Evolutionary conservation across 148 eudicot species (phyloP), one percentile per base, ranked within the genome.

Genomic region (Fallopia convolvulus): DNA sequence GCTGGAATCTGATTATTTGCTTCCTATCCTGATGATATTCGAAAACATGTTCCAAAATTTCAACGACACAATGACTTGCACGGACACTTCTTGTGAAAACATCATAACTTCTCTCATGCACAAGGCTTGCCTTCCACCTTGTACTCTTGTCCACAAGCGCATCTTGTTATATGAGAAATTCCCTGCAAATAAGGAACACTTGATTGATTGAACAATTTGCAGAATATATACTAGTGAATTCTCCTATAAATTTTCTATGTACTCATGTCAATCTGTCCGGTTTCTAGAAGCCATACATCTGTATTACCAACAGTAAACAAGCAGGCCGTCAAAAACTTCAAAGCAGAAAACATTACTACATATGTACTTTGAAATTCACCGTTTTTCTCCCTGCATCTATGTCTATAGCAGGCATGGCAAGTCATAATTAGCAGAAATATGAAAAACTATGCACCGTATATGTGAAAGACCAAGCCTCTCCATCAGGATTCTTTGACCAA

Each of bases 111-210:
- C 70, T 63, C 70, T 63, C 36, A 68, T 36, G 72, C 44, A 32
- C 44, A 63, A 68, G 72, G 72, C 23, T 17, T 68, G 20, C 72
- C 72, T 77, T 83, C 85, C 77, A 92, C 86, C 76, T 85, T 87
- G 89, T 84, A 90, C 79, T 89, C 97, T 82, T 76, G 86, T 61
- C 94, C 97, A 84, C 98, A 94, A 42, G 82, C 83, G 77, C 97
- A 94, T 80, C 77, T 85, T 79, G 89, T 81, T 0, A 76, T 70
- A 66, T 89, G 88, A 8, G 90, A 87, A 80, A 93, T 84, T 77
- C 85, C 94, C 98, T 93, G 84, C 32, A 74, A 78, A 41, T 32
- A 15, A 39, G 11, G 17, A 83, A 20, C 39, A 74, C 11, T 72
- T 33, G 13, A 53, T 23, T 75, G 36, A 49, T 53, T 15, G 9